A percentile compares a stretch with the other conserved stretches of the same genome.
phyloP scores from a whole-genome alignment of 352 stramenopile genomes.

The Globisporangium sylvaticum region DNA sequence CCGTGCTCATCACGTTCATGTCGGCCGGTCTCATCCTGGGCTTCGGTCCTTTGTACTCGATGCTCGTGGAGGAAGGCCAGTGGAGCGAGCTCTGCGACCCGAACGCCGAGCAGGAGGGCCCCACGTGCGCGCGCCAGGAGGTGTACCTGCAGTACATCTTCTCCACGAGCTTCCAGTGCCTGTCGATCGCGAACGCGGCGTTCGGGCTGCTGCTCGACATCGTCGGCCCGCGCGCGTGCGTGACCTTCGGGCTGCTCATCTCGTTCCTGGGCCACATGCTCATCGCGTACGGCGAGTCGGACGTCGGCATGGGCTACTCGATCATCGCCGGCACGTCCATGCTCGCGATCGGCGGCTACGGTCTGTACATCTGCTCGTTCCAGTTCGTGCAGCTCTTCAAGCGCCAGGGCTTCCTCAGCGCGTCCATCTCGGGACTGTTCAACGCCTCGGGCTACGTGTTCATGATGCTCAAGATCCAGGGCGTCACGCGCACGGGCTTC shows the following conservation, averaged over 20 bases:
- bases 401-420: conserved; percentile 35
- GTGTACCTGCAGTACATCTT: conserved; percentile 50
- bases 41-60: conserved; percentile 48
- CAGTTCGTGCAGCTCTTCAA: conserved; percentile 49
- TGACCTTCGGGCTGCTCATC: conserved; percentile 31
- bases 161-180: conserved; percentile 42
- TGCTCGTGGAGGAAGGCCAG: conserved; percentile 37
- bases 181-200: conserved; percentile 42
- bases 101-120: conserved; percentile 20
- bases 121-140: conserved; percentile 38
- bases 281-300: conserved; percentile 37
- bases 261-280: conserved; percentile 40
- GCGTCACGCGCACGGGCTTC: conserved; percentile 34
- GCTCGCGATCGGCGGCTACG: conserved; percentile 41
- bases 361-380: conserved; percentile 42
- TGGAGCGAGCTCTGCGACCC: conserved; percentile 39
- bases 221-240: conserved; percentile 34
- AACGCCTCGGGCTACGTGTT: conserved; percentile 51
- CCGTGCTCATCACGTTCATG: conserved; percentile 29
- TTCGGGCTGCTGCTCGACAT: conserved; percentile 49
- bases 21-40: conserved; percentile 44
- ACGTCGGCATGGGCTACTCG: conserved; percentile 6
- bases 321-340: conserved; percentile 29
- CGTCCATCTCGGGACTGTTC: conserved; percentile 43
- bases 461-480: conserved; percentile 40